A percentile compares a stretch with the other conserved stretches of the same genome.
phyloP scores from a whole-genome alignment of 2,329 filamentous ascomycete genomes.

The Colletotrichum chrysophilum region DNA sequence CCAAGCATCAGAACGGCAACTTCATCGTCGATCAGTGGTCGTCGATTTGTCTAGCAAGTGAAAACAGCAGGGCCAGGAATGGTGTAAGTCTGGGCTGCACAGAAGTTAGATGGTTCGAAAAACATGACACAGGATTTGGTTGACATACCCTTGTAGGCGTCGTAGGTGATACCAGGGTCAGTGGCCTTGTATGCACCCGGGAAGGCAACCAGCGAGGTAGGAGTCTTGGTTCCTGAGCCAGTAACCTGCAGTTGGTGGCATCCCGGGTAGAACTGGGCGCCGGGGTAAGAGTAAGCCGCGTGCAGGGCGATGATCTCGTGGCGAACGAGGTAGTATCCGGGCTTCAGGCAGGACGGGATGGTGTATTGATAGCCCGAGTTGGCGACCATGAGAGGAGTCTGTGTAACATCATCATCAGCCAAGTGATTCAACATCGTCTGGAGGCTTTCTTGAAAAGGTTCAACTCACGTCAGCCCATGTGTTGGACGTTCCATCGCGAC shows the following conservation, averaged over 20 bases:
- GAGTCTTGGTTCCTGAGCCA: constrained; percentile 49
- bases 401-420: neutral
- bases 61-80: constrained; percentile 55
- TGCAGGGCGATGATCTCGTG: constrained; percentile 64
- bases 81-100: constrained; percentile 37
- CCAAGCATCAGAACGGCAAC: neutral
- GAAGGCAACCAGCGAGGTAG: constrained; percentile 50
- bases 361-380: constrained; percentile 53
- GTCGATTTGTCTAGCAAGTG: constrained; percentile 38
- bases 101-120: constrained; percentile 43
- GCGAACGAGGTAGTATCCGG: constrained; percentile 62
- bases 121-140: constrained; percentile 38
- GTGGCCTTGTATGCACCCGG: constrained; percentile 56
- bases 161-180: constrained; percentile 58
- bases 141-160: constrained; percentile 51
- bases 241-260: constrained; percentile 63
- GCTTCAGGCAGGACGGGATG: constrained; percentile 56
- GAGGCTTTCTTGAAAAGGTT: neutral
- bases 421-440: neutral
- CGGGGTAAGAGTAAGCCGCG: constrained; percentile 51
- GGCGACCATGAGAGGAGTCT: constrained; percentile 48
- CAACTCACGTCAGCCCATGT: constrained; percentile 48
- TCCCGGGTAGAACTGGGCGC: constrained; percentile 62
- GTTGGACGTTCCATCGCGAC: constrained; percentile 54
- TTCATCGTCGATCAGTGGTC: neutral